Evolutionary conservation across 164 flowering plant species (phyloP), one percentile per base, ranked within the genome.

Genomic region (Vitis riparia): DNA sequence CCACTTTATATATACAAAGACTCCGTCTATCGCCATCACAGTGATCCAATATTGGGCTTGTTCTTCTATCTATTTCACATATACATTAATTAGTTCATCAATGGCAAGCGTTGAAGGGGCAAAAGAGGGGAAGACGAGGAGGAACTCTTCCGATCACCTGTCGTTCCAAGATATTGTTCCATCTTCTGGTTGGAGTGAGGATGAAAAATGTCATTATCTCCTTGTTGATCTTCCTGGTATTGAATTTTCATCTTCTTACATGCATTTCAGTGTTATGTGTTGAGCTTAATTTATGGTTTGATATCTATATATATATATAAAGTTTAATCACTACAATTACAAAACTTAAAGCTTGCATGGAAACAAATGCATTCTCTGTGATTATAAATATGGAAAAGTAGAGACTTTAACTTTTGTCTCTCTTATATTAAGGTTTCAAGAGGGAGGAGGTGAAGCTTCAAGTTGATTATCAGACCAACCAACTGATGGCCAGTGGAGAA

Each of bases 151-250:
- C 19, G 17, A 10, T 32, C 59, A 1, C 55, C n/a, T 9, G 7
- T 57, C 0, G 58, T 69, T 51, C 50, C 62, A 81, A 27, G 70
- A 77, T 59, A 9, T 76, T 62, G 66, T 27, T 32, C 82, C 82
- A 48, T 44, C 76, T 49, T 66, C 80, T 0, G 82, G 66, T 19
- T 81, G 87, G 84, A 75, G 75, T 1, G 73, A 80, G 61, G 81
- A 72, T 66, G 9, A 78, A 1, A 13, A 65, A 51, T 50, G 19
- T 60, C 77, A 84, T 51, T 73, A 68, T 69, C 83, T 84, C 17
- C 74, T 82, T 3, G 52, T 84, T 16, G 76, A 80, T 71, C 84
- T 84, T 61, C 85, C 85, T 12, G 87, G 87, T 84, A 83, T 16
- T 9, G 19, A 59, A 55, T 58, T 15, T 19, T 49, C 8, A 5